Base-by-base conservation (phyloP, 495 filamentous ascomycete genomes). In the Haplographium delicatum region DNA sequence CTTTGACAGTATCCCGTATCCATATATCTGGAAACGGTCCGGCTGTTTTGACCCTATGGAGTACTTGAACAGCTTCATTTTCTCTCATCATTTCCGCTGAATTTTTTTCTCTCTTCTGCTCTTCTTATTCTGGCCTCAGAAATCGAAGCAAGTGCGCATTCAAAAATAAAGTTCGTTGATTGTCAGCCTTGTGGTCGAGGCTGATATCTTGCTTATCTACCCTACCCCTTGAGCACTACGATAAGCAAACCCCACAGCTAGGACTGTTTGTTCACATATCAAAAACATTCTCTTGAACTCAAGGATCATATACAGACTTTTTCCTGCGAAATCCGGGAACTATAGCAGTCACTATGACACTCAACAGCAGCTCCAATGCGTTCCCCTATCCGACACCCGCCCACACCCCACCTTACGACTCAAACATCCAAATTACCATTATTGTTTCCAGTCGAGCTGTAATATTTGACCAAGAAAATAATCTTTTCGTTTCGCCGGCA, bases 401-500 rank as follows among this genome's bases (percentile, higher is more conserved):
- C 26, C 41, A 56, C 30, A 59, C 63, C 31, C 63, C 57, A 52
- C 62, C 55, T 23, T 54, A 50, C 47, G 54, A 49, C 22, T 55
- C 54, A 4, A 47, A 42, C 56, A 56, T 57, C 38, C 56, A 69
- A 11, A 79, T 85, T 62, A 78, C 74, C 25, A 89, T 96, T 53
- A 76, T 97, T 48, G 82, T 84, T 39, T 96, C 91, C 5, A 84
- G 84, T 2, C 81, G 89, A 53, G 85, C 88, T 31, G 80, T 98
- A 28, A 66, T 96, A 64, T 90, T 82, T 7, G 75, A 84, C 26
- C 79, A 84, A 19, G 65, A 77, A 39, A 68, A 79, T 47, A 70
- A 67, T 27, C 65, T 79, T 5, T 9, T 73, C 5, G 62, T 78
- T n/a, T 70, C 70, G 5, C 77, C 79, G 9, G 80, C 77, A 26